Conservation (phyloP, 2,329 filamentous ascomycete species). For the Penicillium sp. region DNA sequence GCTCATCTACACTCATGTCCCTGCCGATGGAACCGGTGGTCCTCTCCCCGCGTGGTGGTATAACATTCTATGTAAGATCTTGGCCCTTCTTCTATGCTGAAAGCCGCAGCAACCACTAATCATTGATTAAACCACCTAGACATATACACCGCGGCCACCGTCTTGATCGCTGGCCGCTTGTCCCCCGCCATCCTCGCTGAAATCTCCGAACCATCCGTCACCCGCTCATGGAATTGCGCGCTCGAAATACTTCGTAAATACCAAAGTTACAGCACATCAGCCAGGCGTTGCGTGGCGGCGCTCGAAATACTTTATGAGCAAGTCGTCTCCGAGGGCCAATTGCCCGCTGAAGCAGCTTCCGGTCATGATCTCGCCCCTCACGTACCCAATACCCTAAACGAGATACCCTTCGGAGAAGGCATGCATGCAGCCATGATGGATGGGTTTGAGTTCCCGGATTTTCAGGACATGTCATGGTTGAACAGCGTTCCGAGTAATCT, state of each 20-base stretch:
- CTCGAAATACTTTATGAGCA: slow-evolving; percentile 35
- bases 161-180: slow-evolving; percentile 36
- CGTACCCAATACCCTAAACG: slow-evolving; percentile 13
- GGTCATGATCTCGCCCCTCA: not conserved
- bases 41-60: slow-evolving; percentile 42
- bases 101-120: not conserved
- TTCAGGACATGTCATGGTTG: slow-evolving; percentile 39
- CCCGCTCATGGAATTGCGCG: slow-evolving; percentile 32
- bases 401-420: slow-evolving; percentile 31
- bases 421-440: slow-evolving; percentile 28
- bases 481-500: slow-evolving; percentile 36
- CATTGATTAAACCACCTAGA: slow-evolving; percentile 19
- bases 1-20: slow-evolving; percentile 32
- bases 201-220: slow-evolving; percentile 25
- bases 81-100: too few relatives aligned
- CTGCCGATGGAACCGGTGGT: slow-evolving; percentile 29
- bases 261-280: slow-evolving; percentile 34
- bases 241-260: slow-evolving; percentile 35
- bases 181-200: slow-evolving; percentile 31
- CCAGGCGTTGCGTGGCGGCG: slow-evolving; percentile 34
- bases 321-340: slow-evolving; percentile 24
- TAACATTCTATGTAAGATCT: slow-evolving; percentile 35
- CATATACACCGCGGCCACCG: slow-evolving; percentile 39
- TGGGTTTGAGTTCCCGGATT: slow-evolving; percentile 30
- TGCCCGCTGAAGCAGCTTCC: not conserved